Evolutionary conservation across 306 rosid species (phyloP), one percentile per base, ranked within the genome.

Genomic region (Alnus rubra): DNA sequence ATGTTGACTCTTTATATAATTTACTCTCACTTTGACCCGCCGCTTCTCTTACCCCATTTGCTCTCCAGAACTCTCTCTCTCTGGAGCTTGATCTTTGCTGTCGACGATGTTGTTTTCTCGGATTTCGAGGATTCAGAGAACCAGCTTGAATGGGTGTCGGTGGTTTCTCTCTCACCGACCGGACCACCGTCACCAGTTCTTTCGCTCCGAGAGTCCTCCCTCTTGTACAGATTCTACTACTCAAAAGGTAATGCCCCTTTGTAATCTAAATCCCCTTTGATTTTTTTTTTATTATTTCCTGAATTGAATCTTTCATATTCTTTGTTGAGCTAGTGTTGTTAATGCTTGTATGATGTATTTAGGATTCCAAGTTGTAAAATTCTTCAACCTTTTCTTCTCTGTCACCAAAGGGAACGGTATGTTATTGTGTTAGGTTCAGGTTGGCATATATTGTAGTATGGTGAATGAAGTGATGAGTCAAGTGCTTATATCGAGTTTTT

Each of bases 71-170:
- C 30, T 23, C 48, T 11, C 84, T 49, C 4, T 48, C 18, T 64
- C 42, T 2, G 4, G 33, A 52, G 35, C 48, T 50, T 49, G 58
- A 49, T 33, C 68, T 48, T 7, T 28, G 33, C 77, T 74, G 74
- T 49, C 50, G 16, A 51, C 63, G 80, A 94, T 90, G 97, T 49
- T 88, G 1, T 82, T 90, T 79, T 86, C 86, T 76, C 90, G 88
- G 86, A 74, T 84, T 71, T 84, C 88, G 13, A 78, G 82, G 86
- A 84, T 92, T 77, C 87, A 71, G 55, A 88, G 89, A 82, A 69
- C 73, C 59, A 50, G 84, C 83, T 74, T 82, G 80, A 80, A 79
- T 37, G 86, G 83, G 50, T 82, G 81, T 71, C 90, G 94, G 4
- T 56, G 89, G 83, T 70, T 87, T 59, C 73, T 80, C 5, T 81